Conservation (phyloP, 2,329 filamentous ascomycete genomes). For the Verticillium dahliae region DNA sequence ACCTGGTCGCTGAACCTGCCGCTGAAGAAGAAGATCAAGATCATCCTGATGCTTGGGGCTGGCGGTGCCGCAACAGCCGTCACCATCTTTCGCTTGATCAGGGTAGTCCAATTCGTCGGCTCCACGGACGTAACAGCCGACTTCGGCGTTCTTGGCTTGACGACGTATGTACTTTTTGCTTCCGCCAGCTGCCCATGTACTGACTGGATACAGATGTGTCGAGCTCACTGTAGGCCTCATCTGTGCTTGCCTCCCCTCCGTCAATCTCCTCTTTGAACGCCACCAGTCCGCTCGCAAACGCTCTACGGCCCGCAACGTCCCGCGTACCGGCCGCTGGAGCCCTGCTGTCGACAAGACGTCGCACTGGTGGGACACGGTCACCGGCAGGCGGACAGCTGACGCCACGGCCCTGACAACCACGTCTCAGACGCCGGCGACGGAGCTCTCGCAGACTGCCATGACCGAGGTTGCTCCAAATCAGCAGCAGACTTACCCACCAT, state of each 20-base stretch:
- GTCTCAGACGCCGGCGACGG: background rate
- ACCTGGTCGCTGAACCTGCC: slow-evolving; percentile 19
- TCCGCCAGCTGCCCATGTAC: no score
- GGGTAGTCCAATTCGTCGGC: slow-evolving; percentile 11
- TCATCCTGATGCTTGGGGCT: slow-evolving; percentile 19
- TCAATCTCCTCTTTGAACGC: background rate
- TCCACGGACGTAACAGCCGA: slow-evolving; percentile 14
- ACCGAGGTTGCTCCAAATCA: background rate
- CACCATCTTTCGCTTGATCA: slow-evolving; percentile 16
- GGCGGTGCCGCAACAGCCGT: slow-evolving; percentile 18
- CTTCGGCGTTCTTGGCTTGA: slow-evolving; percentile 7
- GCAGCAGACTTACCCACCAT: no score
- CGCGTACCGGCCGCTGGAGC: slow-evolving; percentile 4
- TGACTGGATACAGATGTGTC: no score
- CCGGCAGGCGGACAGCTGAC: background rate
- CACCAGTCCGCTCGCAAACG: background rate
- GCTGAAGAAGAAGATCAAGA: slow-evolving; percentile 20
- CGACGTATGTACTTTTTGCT: no score
- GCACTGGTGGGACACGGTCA: no score
- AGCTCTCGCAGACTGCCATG: background rate
- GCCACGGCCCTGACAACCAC: background rate
- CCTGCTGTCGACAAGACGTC: background rate
- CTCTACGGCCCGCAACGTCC: background rate
- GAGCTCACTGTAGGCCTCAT: no score
- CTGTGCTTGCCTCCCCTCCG: background rate